These are phyloP conservation scores for Hamamelis virginiana DNA, from an alignment of 164 flowering plant species.

Conservation along the genomic window DNA sequence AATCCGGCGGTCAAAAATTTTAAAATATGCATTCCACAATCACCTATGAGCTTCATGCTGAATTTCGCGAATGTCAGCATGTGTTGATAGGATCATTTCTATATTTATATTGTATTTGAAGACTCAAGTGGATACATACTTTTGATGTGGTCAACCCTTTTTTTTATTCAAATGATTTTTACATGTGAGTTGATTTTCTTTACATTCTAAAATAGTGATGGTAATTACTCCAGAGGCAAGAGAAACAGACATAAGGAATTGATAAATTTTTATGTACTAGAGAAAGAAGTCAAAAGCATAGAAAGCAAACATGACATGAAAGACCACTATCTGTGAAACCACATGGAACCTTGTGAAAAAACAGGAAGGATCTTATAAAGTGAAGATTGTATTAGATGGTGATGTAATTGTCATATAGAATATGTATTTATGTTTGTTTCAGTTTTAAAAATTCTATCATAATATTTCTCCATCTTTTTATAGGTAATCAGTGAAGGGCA, in stretches of 20 bases:
- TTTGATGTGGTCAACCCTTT: no score
- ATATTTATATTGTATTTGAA: no score
- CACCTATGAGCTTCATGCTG: no score
- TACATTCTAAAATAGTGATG: neutral
- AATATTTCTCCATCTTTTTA: neutral
- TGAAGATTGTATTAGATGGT: neutral
- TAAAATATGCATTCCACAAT: no score
- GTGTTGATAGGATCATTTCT: no score
- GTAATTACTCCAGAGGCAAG: neutral
- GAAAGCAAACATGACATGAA: neutral
- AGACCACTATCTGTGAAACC: neutral
- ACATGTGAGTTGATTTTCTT: neutral
- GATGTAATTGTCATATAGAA: neutral
- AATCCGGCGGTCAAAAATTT: no score
- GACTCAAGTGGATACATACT: no score
- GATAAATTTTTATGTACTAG: neutral
- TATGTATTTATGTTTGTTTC: no score
- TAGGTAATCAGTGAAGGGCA: constrained; percentile 79
- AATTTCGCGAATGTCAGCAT: no score
- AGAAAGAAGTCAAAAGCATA: neutral
- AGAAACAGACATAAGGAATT: neutral
- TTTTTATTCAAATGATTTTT: no score
- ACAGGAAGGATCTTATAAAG: neutral
- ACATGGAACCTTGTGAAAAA: neutral
- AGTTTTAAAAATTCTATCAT: no score